A percentile compares a stretch with the other conserved stretches of the same genome.
Evolutionary conservation across 2,329 filamentous ascomycete genomes (phyloP).

Genomic region (Tolypocladium inflatum): DNA sequence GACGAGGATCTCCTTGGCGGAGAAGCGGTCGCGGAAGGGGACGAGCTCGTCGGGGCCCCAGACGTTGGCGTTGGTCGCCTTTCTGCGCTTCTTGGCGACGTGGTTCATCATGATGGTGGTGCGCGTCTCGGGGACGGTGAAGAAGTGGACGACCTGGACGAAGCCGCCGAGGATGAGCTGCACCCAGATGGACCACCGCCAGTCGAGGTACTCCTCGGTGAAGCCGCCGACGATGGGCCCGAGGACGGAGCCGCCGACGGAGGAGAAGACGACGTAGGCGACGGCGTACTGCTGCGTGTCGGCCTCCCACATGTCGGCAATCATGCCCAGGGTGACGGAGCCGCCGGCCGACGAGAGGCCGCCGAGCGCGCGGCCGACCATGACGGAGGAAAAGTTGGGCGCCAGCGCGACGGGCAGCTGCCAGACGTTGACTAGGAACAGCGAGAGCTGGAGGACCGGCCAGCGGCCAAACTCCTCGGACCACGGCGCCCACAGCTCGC

Average conservation of each 20-base stretch:
- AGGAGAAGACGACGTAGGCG: constrained; percentile 69
- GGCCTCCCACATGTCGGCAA: constrained; percentile 64
- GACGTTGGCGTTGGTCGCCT: constrained; percentile 48
- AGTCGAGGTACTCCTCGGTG: constrained; percentile 54
- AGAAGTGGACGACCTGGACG: constrained; percentile 57
- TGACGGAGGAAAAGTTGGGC: constrained; percentile 60
- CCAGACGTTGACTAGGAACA: constrained; percentile 71
- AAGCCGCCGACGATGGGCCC: constrained; percentile 75
- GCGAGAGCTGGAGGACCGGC: constrained; percentile 62
- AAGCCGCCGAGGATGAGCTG: constrained; percentile 69
- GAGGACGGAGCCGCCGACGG: constrained; percentile 66
- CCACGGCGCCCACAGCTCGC: constrained; percentile 84
- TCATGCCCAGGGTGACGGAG: constrained; percentile 66
- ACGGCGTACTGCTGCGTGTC: constrained; percentile 68
- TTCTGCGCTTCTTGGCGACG: constrained; percentile 66
- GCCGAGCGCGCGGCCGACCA: constrained; percentile 62
- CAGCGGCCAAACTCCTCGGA: constrained; percentile 74
- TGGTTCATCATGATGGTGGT: constrained; percentile 68
- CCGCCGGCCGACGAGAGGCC: constrained; percentile 64
- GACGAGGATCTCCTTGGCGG: constrained; percentile 42
- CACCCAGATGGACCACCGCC: constrained; percentile 78
- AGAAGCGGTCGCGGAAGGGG: constrained; percentile 49
- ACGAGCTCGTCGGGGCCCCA: constrained; percentile 67
- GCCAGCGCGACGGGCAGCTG: constrained; percentile 64
- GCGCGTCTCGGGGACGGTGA: constrained; percentile 69